Conservation (phyloP, 164 flowering plant species). For the Kalanchoe fedtschenkoi region DNA sequence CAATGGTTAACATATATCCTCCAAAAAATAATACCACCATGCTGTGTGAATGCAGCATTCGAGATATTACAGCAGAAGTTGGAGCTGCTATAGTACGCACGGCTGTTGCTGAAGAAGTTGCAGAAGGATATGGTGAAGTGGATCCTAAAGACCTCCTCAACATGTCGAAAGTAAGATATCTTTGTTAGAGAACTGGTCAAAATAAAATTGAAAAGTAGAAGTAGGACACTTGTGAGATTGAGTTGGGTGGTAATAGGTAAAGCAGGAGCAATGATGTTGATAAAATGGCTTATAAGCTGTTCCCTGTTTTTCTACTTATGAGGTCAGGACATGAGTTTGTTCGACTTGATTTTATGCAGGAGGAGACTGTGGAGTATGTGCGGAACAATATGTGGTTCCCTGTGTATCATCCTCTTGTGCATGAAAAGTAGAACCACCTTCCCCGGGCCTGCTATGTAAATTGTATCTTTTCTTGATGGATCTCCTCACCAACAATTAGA, state of each 20-base stretch:
- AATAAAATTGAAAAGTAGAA: too few relatives aligned
- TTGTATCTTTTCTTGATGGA: too few relatives aligned
- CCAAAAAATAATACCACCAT: background rate
- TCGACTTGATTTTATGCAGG: constrained; percentile 46
- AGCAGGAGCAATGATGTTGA: too few relatives aligned
- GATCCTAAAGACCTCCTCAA: constrained; percentile 59
- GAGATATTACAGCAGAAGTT: constrained; percentile 86
- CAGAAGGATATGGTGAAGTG: constrained; percentile 78
- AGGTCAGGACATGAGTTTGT: too few relatives aligned
- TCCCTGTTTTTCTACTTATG: too few relatives aligned
- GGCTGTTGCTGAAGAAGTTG: constrained; percentile 73
- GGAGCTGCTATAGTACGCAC: constrained; percentile 81
- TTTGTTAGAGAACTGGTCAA: too few relatives aligned
- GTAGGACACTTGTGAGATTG: too few relatives aligned
- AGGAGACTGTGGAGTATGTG: constrained; percentile 56
- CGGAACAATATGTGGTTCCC: constrained; percentile 86
- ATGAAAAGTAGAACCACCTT: constrained; percentile 20
- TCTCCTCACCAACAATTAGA: too few relatives aligned
- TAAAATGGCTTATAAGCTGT: too few relatives aligned
- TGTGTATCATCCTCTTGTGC: constrained; percentile 82
- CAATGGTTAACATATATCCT: background rate
- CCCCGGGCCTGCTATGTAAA: too few relatives aligned
- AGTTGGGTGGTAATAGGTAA: too few relatives aligned
- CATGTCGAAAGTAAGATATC: constrained; percentile 67
- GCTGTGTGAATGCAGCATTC: constrained; percentile 74